phyloP scores from a whole-genome alignment of 352 stramenopile genomes.

The Globisporangium ultimum region DNA sequence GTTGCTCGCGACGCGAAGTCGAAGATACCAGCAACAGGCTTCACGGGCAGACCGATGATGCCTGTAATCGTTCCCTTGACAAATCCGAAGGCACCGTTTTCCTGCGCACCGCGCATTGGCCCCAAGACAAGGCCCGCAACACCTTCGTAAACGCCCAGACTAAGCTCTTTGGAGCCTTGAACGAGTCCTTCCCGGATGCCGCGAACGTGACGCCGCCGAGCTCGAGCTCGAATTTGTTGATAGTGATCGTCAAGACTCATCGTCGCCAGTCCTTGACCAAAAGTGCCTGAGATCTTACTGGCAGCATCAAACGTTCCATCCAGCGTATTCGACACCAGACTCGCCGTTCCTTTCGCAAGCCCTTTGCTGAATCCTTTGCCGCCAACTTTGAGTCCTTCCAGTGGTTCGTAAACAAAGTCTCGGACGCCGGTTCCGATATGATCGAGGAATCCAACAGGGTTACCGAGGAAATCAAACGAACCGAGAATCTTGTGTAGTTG shows the following conservation, averaged over 20 bases:
- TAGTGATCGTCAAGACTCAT: constrained; percentile 87
- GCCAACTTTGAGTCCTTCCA: constrained; percentile 89
- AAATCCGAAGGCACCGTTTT: constrained; percentile 79
- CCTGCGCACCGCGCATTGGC: constrained; percentile 77
- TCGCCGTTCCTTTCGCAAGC: constrained; percentile 83
- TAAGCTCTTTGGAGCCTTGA: constrained; percentile 83
- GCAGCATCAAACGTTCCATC: constrained; percentile 86
- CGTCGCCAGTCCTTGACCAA: constrained; percentile 84
- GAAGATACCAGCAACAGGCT: constrained; percentile 86
- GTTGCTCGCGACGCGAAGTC: constrained; percentile 88
- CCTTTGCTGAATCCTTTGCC: constrained; percentile 85
- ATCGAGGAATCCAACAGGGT: constrained; percentile 87
- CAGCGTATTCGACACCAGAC: constrained; percentile 84
- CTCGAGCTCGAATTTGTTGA: constrained; percentile 78
- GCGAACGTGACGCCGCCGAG: constrained; percentile 71
- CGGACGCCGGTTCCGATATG: constrained; percentile 95
- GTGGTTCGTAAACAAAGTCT: constrained; percentile 96
- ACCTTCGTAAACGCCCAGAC: constrained; percentile 81
- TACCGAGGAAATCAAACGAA: constrained; percentile 87
- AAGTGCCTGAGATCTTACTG: constrained; percentile 87
- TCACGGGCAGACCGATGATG: constrained; percentile 84
- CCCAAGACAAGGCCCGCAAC: constrained; percentile 78
- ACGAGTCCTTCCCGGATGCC: constrained; percentile 77
- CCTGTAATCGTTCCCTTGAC: constrained; percentile 84
- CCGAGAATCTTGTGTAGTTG: constrained; percentile 88